Evolutionary conservation across 495 filamentous ascomycete species (phyloP).

Genomic region (Talaromyces liani): DNA sequence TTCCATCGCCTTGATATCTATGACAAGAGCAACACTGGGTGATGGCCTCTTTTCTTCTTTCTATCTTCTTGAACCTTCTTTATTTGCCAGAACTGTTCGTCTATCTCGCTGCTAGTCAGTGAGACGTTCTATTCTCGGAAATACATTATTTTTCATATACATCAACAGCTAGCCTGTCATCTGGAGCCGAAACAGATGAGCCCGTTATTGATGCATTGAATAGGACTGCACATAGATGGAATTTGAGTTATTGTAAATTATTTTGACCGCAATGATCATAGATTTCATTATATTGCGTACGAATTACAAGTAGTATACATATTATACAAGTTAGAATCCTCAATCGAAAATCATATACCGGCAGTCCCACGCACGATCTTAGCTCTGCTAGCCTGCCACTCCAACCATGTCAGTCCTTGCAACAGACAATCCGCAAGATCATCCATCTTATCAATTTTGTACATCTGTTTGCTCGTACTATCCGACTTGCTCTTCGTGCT

Average conservation of each 20-base stretch:
- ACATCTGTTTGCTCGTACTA: not conserved
- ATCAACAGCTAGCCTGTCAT: conserved; percentile 6
- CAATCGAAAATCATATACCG: not conserved
- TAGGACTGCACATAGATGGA: conserved; percentile 7
- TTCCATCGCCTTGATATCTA: not conserved
- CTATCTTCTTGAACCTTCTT: not conserved
- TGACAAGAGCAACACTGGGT: not conserved
- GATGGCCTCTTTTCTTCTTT: conserved; percentile 3
- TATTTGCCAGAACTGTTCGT: not conserved
- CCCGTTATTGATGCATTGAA: conserved; percentile 1
- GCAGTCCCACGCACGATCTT: conserved; percentile 20
- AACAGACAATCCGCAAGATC: conserved; percentile 86
- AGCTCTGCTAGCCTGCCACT: conserved; percentile 69
- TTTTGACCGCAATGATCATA: not conserved
- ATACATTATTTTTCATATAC: not conserved
- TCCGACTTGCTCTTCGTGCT: conserved; percentile 17
- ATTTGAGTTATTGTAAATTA: not conserved
- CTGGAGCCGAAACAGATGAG: not conserved
- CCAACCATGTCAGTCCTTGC: conserved; percentile 78
- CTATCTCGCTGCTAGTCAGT: conserved; percentile 1
- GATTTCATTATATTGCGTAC: not conserved
- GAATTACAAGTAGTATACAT: not conserved
- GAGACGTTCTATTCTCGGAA: not conserved
- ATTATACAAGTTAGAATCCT: not conserved
- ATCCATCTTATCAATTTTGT: conserved; percentile 61